Evolutionary conservation across 495 filamentous ascomycete species (phyloP), one percentile per base, ranked within the genome.

Genomic region (Staphylotrichum longicolle): DNA sequence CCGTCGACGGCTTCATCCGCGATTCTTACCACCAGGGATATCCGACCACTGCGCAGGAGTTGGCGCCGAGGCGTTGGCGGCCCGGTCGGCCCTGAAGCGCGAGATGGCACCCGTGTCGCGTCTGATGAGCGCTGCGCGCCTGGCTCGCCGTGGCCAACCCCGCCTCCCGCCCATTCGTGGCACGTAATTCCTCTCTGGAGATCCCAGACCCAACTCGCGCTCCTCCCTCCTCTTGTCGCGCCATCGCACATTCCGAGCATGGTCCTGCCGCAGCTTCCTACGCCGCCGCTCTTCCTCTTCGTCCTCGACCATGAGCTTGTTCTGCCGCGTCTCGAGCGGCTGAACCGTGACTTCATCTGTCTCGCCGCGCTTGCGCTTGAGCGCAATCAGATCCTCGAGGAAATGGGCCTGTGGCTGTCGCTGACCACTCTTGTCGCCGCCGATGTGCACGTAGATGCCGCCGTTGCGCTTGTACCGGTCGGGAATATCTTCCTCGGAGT

Each of bases 301-400:
- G 55, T 70, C 70, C 20, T 72, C 68, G 32, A 68, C 49, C 66
- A 68, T 72, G 27, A 72, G 58, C 37, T 70, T 61, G 40, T 74
- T 70, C n/a, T 73, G 66, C n/a, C 62, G 60, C 8, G 74, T 75
- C 46, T 79, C 76, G 15, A 75, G 45, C 37, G 72, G 68, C 32
- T 73, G 67, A 5, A 84, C 67, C 0, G 82, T 83, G 15, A 84
- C 82, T 7, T 78, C 72, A 65, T 86, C 84, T 30, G 45, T 71
- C 72, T 85, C 83, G n/a, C 82, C 81, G 58, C 75, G 78, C 44
- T 75, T 74, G 32, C 72, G 70, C 70, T 86, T 86, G 39, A 82
- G 62, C 44, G 76, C 68, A 30, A 80, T 77, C 47, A 80, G 55
- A 10, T 74, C 69, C 56, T 78, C 77, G 6, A 82, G 65, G 33